A percentile compares a stretch with the other conserved stretches of the same genome.
Conservation (phyloP, 1,284 basidiomycete species). For the Heliocybe sulcata region DNA sequence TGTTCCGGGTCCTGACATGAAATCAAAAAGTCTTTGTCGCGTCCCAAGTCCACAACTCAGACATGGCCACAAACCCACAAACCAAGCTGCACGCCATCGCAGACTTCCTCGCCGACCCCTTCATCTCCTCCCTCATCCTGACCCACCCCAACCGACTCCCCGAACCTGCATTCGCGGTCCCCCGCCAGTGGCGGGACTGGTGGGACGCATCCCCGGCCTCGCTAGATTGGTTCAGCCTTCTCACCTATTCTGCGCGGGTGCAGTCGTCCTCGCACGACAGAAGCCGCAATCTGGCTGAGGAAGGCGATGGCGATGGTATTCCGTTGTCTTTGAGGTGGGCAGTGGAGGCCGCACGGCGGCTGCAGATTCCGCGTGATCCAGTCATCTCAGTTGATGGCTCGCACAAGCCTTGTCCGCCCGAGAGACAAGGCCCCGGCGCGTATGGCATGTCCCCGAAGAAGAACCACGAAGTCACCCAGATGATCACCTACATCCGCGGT, state of each 20-base stretch:
- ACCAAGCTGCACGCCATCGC: constrained; percentile 3
- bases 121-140: constrained; percentile 14
- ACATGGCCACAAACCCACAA: not conserved
- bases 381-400: no score
- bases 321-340: not conserved
- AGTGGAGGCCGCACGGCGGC: not conserved
- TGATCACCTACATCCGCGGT: constrained; percentile 30
- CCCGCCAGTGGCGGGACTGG: constrained; percentile 20
- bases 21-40: no score
- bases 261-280: not conserved
- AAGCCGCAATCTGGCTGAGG: not conserved
- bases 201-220: constrained; percentile 16
- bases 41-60: no score
- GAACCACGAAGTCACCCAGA: constrained; percentile 40
- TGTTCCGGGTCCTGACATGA: no score
- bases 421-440: constrained; percentile 2
- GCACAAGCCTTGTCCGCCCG: constrained; percentile 1
- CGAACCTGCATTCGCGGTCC: constrained; percentile 12
- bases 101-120: constrained; percentile 15
- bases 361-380: not conserved
- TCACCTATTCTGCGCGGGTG: constrained; percentile 10
- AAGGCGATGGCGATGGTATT: not conserved
- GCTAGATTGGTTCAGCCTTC: constrained; percentile 4
- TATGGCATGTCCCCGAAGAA: constrained; percentile 49
- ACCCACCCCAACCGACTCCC: constrained; percentile 21